Conservation (phyloP, 202 grass and related monocot genomes). For the Bolboschoenoplectus hybrid region DNA sequence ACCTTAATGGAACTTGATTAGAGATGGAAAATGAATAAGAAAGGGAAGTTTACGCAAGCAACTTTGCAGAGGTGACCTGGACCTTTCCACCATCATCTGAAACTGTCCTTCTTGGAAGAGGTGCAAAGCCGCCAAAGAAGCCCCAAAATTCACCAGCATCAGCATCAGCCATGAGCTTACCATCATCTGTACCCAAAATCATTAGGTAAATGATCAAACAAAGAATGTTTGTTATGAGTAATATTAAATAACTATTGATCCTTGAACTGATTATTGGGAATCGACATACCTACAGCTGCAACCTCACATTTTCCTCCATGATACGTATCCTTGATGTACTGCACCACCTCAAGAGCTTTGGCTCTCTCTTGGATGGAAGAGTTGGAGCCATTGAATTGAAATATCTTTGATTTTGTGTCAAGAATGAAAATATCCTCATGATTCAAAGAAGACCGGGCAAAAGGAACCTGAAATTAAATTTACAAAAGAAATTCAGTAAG, state of each 20-base stretch:
- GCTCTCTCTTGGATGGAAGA: constrained; percentile 99
- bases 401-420: constrained; percentile 95
- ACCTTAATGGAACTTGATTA: constrained; percentile 21
- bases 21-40: constrained; percentile 35
- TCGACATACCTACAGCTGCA: constrained; percentile 77
- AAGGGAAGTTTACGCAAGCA: constrained; percentile 62
- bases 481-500: constrained; percentile 23
- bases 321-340: constrained; percentile 94
- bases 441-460: constrained; percentile 80
- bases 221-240: neutral
- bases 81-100: constrained; percentile 52
- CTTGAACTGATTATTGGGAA: neutral
- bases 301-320: constrained; percentile 91
- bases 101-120: constrained; percentile 73
- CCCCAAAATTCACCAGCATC: constrained; percentile 99
- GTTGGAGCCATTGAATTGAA: constrained; percentile 95
- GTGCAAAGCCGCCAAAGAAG: constrained; percentile 96
- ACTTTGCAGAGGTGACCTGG: constrained; percentile 49
- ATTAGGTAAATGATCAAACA: constrained; percentile 18
- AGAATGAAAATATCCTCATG: constrained; percentile 98
- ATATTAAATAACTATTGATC: constrained; percentile 12
- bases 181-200: constrained; percentile 65
- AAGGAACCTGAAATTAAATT: constrained; percentile 70
- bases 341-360: constrained; percentile 97
- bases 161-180: constrained; percentile 90